These are phyloP conservation scores for Leptographium galeiforme DNA, from an alignment of 2,329 filamentous ascomycete genomes.

Conservation along the genomic window DNA sequence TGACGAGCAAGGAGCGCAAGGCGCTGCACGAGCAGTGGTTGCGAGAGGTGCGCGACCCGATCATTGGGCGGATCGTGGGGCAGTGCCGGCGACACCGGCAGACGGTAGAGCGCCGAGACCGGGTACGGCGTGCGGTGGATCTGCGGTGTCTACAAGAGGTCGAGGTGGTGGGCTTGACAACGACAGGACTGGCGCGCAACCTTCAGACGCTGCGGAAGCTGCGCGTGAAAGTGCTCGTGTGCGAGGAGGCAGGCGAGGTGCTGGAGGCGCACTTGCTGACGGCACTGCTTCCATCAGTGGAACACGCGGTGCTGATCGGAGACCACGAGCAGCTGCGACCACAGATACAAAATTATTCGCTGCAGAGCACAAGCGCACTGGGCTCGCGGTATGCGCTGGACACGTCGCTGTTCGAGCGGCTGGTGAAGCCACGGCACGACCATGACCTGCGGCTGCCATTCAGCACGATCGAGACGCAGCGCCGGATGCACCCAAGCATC, in stretches of 20 bases:
- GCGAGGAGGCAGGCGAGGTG: slow-evolving; percentile 57
- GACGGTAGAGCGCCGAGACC: slow-evolving; percentile 3
- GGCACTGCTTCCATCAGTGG: slow-evolving; percentile 41
- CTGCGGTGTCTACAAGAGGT: slow-evolving; percentile 24
- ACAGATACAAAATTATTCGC: slow-evolving; percentile 38
- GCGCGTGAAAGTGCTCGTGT: slow-evolving; percentile 43
- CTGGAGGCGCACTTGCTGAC: slow-evolving; percentile 50
- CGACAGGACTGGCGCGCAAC: slow-evolving; percentile 41
- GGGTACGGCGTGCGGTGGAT: slow-evolving; percentile 19
- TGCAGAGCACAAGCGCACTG: slow-evolving; percentile 35
- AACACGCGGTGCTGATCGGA: slow-evolving; percentile 51
- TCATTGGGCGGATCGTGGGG: neutral
- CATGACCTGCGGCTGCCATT: slow-evolving; percentile 13
- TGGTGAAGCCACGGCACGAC: slow-evolving; percentile 9
- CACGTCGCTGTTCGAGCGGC: slow-evolving; percentile 46
- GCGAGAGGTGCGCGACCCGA: neutral
- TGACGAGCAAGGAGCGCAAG: neutral
- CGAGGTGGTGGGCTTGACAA: slow-evolving; percentile 45
- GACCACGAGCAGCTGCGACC: slow-evolving; percentile 51
- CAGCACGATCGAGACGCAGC: slow-evolving; percentile 38
- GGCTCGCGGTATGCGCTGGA: slow-evolving; percentile 42
- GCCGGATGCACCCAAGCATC: slow-evolving; percentile 53
- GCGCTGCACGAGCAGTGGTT: slow-evolving; percentile 1
- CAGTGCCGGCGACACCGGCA: neutral
- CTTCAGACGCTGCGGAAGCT: slow-evolving; percentile 34